Evolutionary conservation across 306 rosid species (phyloP), one percentile per base, ranked within the genome.

Genomic region (Sechiopsis laciniata): DNA sequence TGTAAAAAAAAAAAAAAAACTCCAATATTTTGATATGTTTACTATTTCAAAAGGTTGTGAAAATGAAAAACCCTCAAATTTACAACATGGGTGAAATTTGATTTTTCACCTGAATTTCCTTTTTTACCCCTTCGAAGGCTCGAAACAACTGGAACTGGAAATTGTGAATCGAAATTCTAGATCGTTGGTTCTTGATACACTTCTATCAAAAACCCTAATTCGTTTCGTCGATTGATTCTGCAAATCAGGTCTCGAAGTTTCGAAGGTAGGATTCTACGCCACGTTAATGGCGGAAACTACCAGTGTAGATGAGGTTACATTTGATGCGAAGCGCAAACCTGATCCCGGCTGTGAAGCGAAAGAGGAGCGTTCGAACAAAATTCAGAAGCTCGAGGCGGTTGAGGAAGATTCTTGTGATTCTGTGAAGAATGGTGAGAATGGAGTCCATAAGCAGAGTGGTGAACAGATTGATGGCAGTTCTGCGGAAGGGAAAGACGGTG

Each of bases 201-300:
- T 21, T 26, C 37, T 8, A 13, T 45, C 54, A 4, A 24, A 77
- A 77, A 61, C 80, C 80, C 76, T 71, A 71, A 50, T 19, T 71
- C 50, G n/a, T 29, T 24, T 53, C 26, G 22, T 55, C 26, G 62
- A 37, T 54, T 55, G 63, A 32, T 14, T 60, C 66, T 29, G 26
- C 17, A 40, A 13, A 26, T 22, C 59, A 19, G 51, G 20, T 40
- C 12, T 37, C 19, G 40, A 16, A 45, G 24, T 12, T 56, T 62
- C 68, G 1, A 8, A 26, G 67, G 10, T 66, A 65, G 50, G 53
- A 58, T 63, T 55, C 46, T 53, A 62, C 76, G 64, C 69, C 75
- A 46, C 75, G 48, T 65, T 77, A 78, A 92, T 90, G 98, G 91
- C 88, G 10, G 96, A 90, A 75, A 69, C 74, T 65, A 70, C 84